phyloP scores from a whole-genome alignment of 306 rosid genomes.

The Ceratonia siliqua region DNA sequence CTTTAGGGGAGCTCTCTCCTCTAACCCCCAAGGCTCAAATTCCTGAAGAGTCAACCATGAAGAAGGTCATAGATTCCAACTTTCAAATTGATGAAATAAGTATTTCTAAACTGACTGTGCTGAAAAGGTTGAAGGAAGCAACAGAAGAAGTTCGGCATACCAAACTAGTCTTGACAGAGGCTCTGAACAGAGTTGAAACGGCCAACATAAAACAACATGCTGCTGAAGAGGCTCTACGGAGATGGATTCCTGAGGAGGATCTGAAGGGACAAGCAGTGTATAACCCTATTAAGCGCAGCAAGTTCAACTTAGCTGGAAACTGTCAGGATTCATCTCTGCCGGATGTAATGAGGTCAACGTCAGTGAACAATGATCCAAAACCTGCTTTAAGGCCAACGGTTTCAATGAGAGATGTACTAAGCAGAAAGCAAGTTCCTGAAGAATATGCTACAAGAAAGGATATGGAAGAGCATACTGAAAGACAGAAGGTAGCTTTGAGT shows the following conservation, averaged over 20 bases:
- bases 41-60: slow-evolving; percentile 50
- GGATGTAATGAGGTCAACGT: slow-evolving; percentile 41
- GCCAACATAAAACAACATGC: slow-evolving; percentile 77
- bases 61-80: slow-evolving; percentile 57
- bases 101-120: slow-evolving; percentile 55
- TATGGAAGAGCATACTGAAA: slow-evolving; percentile 35
- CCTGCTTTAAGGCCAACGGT: slow-evolving; percentile 56
- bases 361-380: slow-evolving; percentile 43
- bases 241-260: slow-evolving; percentile 62
- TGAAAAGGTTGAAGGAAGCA: slow-evolving; percentile 79
- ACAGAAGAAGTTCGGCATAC: slow-evolving; percentile 70
- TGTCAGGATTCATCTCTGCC: slow-evolving; percentile 44
- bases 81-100: slow-evolving; percentile 53
- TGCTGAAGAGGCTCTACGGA: slow-evolving; percentile 69
- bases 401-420: slow-evolving; percentile 72
- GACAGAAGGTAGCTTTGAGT: slow-evolving; percentile 65
- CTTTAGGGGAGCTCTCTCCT: slow-evolving; percentile 48
- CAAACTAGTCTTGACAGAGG: slow-evolving; percentile 74
- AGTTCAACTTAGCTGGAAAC: slow-evolving; percentile 43
- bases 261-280: slow-evolving; percentile 46
- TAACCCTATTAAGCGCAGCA: slow-evolving; percentile 41
- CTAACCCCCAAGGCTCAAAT: slow-evolving; percentile 39
- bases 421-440: slow-evolving; percentile 62
- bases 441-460: slow-evolving; percentile 39
- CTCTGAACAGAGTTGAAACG: slow-evolving; percentile 71